These are phyloP conservation scores for Eutypa lata DNA, from an alignment of 2,329 filamentous ascomycete genomes.

Conservation along the genomic window DNA sequence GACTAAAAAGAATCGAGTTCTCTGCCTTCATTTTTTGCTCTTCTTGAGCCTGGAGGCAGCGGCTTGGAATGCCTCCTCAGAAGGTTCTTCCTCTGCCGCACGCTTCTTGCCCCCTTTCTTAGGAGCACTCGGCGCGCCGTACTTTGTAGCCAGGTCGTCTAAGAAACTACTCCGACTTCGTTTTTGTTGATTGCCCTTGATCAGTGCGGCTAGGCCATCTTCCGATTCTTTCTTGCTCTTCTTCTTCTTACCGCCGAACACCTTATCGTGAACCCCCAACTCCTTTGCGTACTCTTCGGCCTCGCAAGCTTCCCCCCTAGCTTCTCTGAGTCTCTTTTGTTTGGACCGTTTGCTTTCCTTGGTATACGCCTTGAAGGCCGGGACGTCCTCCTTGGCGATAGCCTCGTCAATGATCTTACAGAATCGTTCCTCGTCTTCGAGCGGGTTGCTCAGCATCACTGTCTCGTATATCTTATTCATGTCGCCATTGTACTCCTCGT, in stretches of 20 bases:
- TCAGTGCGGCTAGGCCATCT: slow-evolving; percentile 66
- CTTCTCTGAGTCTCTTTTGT: slow-evolving; percentile 56
- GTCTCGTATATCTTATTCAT: slow-evolving; percentile 75
- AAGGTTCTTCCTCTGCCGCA: slow-evolving; percentile 55
- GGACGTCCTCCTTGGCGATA: slow-evolving; percentile 66
- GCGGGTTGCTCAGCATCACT: slow-evolving; percentile 82
- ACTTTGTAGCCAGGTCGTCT: slow-evolving; percentile 74
- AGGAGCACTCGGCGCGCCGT: slow-evolving; percentile 45
- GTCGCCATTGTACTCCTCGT: slow-evolving; percentile 68
- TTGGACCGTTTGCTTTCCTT: slow-evolving; percentile 68
- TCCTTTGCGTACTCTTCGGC: slow-evolving; percentile 74
- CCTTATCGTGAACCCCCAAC: slow-evolving; percentile 68
- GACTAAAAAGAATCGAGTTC: neutral
- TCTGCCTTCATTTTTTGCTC: slow-evolving; percentile 16
- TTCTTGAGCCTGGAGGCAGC: slow-evolving; percentile 48
- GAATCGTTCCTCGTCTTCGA: slow-evolving; percentile 85
- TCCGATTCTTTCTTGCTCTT: slow-evolving; percentile 50
- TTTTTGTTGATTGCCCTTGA: slow-evolving; percentile 66
- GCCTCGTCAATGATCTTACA: slow-evolving; percentile 76
- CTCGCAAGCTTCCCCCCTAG: slow-evolving; percentile 65
- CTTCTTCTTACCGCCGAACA: slow-evolving; percentile 51
- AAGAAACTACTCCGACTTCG: slow-evolving; percentile 64
- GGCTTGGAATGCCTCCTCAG: slow-evolving; percentile 59
- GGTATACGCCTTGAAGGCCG: slow-evolving; percentile 65
- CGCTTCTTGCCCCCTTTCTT: slow-evolving; percentile 51